phyloP scores from a whole-genome alignment of 768 basidiomycete genomes.

The Rhodosporidiobolus sp. region DNA sequence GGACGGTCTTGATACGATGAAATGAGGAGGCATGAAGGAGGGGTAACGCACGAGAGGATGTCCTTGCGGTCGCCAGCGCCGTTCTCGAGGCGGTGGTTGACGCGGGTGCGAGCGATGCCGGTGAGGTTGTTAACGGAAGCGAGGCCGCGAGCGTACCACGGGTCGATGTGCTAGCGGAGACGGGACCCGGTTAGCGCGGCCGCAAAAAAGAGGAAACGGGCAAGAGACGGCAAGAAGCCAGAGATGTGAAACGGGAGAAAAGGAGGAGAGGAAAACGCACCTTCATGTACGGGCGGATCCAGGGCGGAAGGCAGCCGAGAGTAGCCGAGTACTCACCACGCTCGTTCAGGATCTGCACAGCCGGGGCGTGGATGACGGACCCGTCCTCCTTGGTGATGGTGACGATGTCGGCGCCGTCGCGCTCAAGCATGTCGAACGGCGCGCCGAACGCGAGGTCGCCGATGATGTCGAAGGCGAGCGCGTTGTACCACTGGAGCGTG shows the following conservation, averaged over 20 bases:
- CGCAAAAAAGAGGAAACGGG: no score
- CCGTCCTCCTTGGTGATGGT: slow-evolving; percentile 43
- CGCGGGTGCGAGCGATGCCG: slow-evolving; percentile 54
- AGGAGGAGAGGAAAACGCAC: not conserved
- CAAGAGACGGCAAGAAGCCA: not conserved
- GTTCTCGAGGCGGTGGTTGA: slow-evolving; percentile 67
- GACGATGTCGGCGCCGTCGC: slow-evolving; percentile 59
- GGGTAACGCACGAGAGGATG: slow-evolving; percentile 68
- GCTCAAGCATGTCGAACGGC: slow-evolving; percentile 81
- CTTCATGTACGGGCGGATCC: slow-evolving; percentile 54
- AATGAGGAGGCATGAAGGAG: no score
- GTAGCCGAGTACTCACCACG: slow-evolving; percentile 83
- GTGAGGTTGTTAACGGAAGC: slow-evolving; percentile 57
- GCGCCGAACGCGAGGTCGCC: slow-evolving; percentile 73
- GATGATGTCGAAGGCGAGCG: slow-evolving; percentile 58
- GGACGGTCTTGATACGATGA: no score
- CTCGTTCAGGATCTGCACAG: slow-evolving; percentile 69
- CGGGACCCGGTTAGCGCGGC: not conserved
- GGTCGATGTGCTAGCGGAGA: not conserved
- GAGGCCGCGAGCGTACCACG: slow-evolving; percentile 68
- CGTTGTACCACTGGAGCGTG: slow-evolving; percentile 63
- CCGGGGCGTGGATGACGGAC: slow-evolving; percentile 63
- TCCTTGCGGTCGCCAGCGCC: slow-evolving; percentile 67
- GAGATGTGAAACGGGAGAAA: not conserved
- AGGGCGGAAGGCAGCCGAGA: slow-evolving; percentile 71